phyloP scores from a whole-genome alignment of 805 yeast genomes.

The Candida cerambycidarum region DNA sequence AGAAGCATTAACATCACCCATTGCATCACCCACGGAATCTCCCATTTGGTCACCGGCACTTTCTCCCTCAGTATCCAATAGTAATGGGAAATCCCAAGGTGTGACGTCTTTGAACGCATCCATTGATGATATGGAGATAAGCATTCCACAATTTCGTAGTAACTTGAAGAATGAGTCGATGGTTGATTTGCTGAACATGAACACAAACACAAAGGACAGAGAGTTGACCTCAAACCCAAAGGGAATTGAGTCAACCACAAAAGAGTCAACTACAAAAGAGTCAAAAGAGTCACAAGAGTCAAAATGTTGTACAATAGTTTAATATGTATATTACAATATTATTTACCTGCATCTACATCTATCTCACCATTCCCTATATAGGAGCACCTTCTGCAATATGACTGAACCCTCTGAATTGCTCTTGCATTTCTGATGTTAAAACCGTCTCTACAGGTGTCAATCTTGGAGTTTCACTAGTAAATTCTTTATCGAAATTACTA shows the following conservation, averaged over 20 bases:
- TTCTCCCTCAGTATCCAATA: not conserved
- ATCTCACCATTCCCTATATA: constrained; percentile 17
- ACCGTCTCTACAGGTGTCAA: constrained; percentile 92
- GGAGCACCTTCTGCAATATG: constrained; percentile 67
- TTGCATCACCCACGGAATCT: constrained; percentile 1
- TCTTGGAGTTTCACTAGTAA: constrained; percentile 91
- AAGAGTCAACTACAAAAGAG: too few species aligned
- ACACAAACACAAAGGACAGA: too few species aligned
- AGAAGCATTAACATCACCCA: constrained; percentile 9
- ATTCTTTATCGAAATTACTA: constrained; percentile 90
- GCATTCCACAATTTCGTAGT: constrained; percentile 7
- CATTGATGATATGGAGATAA: not conserved
- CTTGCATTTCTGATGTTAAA: constrained; percentile 84
- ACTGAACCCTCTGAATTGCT: constrained; percentile 95
- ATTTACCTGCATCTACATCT: not conserved
- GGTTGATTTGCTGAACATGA: too few species aligned
- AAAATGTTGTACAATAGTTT: not conserved
- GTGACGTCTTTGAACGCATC: not conserved
- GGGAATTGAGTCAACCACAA: too few species aligned
- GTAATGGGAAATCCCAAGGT: too few species aligned
- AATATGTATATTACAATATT: not conserved
- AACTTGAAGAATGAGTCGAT: not conserved
- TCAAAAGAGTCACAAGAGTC: too few species aligned
- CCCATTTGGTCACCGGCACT: not conserved
- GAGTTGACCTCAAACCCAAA: too few species aligned